phyloP scores from a whole-genome alignment of 2,329 filamentous ascomycete genomes.

The Clarireedia monteithiana region DNA sequence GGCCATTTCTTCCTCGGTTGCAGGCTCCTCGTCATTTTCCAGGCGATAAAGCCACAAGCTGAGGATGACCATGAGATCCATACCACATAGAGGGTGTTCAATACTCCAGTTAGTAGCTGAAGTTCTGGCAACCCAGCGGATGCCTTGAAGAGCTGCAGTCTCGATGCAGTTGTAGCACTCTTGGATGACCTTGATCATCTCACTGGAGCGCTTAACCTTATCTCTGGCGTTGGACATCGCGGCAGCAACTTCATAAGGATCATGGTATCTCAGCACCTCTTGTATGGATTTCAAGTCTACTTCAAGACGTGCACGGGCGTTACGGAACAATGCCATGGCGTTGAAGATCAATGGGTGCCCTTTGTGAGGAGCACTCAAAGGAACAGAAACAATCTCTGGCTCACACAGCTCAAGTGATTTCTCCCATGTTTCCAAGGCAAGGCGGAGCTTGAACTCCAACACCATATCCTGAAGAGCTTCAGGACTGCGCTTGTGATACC shows the following conservation, averaged over 20 bases:
- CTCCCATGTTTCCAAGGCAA: constrained; percentile 98
- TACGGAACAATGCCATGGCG: constrained; percentile 93
- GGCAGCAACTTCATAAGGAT: constrained; percentile 91
- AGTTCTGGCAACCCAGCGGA: constrained; percentile 96
- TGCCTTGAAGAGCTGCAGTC: constrained; percentile 86
- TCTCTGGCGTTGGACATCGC: constrained; percentile 94
- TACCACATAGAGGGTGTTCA: constrained; percentile 90
- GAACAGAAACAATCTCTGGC: constrained; percentile 79
- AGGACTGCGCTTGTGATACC: constrained; percentile 98
- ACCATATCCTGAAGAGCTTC: constrained; percentile 95
- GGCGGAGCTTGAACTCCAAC: constrained; percentile 92
- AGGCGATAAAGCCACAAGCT: constrained; percentile 97
- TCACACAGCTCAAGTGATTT: constrained; percentile 91
- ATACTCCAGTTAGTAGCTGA: constrained; percentile 99
- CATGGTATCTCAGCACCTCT: constrained; percentile 93
- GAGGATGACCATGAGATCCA: constrained; percentile 96
- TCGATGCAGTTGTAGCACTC: constrained; percentile 98
- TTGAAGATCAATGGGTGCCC: constrained; percentile 97
- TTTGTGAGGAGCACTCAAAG: constrained; percentile 88
- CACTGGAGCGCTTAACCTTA: constrained; percentile 86
- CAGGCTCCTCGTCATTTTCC: constrained; percentile 95
- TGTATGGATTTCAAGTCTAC: constrained; percentile 92
- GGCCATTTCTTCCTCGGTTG: constrained; percentile 71
- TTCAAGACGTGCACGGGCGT: constrained; percentile 83
- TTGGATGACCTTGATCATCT: constrained; percentile 98